Conservation (phyloP, 805 yeast species). For the Schwanniomyces sp. region DNA sequence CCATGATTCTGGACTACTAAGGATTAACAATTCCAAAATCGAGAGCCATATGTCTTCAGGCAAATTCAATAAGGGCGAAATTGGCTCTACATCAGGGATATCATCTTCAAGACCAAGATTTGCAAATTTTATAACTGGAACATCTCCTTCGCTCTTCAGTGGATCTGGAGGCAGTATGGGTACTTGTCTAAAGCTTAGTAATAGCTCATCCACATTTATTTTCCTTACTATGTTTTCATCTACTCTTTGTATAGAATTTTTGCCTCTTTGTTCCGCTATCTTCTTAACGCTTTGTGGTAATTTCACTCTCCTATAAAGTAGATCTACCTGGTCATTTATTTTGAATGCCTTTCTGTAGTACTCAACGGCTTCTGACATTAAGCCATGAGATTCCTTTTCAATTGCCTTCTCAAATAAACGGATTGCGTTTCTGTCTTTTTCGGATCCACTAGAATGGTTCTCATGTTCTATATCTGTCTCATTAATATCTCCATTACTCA, state of each 20-base stretch:
- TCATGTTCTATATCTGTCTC: neutral
- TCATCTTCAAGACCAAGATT: slow-evolving; percentile 21
- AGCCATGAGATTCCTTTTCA: slow-evolving; percentile 68
- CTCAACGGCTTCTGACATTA: slow-evolving; percentile 78
- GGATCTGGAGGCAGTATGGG: slow-evolving; percentile 29
- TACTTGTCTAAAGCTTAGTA: slow-evolving; percentile 32
- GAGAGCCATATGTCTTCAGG: slow-evolving; percentile 60
- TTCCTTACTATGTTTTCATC: slow-evolving; percentile 38
- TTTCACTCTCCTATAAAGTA: slow-evolving; percentile 58
- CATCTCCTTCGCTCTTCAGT: slow-evolving; percentile 11
- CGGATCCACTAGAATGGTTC: neutral
- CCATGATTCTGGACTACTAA: slow-evolving; percentile 62
- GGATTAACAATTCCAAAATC: slow-evolving; percentile 49
- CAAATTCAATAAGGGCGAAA: slow-evolving; percentile 37
- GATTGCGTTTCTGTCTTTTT: slow-evolving; percentile 47
- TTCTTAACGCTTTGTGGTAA: slow-evolving; percentile 41
- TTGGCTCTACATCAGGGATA: slow-evolving; percentile 14
- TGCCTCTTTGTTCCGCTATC: slow-evolving; percentile 22
- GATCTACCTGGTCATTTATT: slow-evolving; percentile 60
- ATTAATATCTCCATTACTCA: neutral
- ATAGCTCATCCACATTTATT: slow-evolving; percentile 42
- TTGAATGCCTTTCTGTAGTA: slow-evolving; percentile 72
- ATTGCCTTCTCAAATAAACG: slow-evolving; percentile 68
- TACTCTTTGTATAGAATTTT: slow-evolving; percentile 25
- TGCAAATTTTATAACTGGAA: slow-evolving; percentile 24